Conservation (phyloP, 768 basidiomycete genomes). For the Phylloporus sp. region DNA sequence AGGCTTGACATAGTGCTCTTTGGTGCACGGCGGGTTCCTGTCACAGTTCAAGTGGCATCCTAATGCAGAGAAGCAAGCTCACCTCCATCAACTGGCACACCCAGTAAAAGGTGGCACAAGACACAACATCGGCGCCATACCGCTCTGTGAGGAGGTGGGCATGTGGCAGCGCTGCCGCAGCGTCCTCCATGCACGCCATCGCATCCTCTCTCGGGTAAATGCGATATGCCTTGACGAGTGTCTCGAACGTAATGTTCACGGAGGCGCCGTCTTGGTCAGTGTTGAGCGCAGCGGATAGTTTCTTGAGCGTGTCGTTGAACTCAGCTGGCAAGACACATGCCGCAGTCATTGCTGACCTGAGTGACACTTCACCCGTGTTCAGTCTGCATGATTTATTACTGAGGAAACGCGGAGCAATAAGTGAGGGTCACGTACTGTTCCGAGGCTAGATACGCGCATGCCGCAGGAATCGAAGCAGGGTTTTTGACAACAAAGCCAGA, state of each 20-base stretch:
- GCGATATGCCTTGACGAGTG: conserved; percentile 30
- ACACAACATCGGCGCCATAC: conserved; percentile 23
- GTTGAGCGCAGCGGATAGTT: conserved; percentile 16
- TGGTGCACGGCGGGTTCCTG: conserved; percentile 26
- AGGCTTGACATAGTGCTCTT: conserved; percentile 12
- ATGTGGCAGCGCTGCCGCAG: conserved; percentile 25
- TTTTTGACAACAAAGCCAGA: conserved; percentile 27
- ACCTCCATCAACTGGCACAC: conserved; percentile 40
- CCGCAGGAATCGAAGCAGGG: conserved; percentile 21
- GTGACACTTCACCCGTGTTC: conserved; percentile 28
- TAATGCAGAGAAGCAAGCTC: background rate
- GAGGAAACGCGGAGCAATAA: background rate
- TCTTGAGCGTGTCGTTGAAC: conserved; percentile 24
- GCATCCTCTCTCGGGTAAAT: conserved; percentile 10
- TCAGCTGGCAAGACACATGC: conserved; percentile 20
- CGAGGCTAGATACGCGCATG: conserved; percentile 32
- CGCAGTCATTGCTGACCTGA: conserved; percentile 22
- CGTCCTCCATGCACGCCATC: conserved; percentile 33
- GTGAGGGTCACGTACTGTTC: conserved; percentile 23
- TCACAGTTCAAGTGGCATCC: background rate
- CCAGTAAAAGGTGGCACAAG: conserved; percentile 46
- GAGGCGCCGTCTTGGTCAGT: background rate
- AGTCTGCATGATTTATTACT: conserved; percentile 10
- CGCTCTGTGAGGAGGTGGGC: conserved; percentile 14
- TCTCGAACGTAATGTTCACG: conserved; percentile 24